Percentiles rank a stretch among this genome's conserved stretches.
Evolutionary conservation across 805 yeast genomes (phyloP).

Genomic region (Saccharomycopsis schoenii): DNA sequence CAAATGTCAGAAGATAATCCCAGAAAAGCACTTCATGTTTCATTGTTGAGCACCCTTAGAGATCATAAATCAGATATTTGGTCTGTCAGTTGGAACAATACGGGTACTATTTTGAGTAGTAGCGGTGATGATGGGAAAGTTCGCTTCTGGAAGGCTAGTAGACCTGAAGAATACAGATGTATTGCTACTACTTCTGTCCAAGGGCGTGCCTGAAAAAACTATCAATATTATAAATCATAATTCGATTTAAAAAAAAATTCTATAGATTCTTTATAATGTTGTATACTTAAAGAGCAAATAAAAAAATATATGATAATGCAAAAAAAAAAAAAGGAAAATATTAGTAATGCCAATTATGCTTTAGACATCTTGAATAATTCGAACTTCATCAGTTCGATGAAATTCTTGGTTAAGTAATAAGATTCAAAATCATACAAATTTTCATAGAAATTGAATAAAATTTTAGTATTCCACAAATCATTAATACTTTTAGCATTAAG

Average conservation of each 20-base stretch:
- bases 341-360: not conserved
- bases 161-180: constrained; percentile 80
- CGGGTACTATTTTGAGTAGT: constrained; percentile 85
- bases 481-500: constrained; percentile 33
- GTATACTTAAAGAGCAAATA: not conserved
- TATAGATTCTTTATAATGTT: not conserved
- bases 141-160: constrained; percentile 84
- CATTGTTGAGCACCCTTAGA: constrained; percentile 46
- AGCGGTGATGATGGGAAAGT: constrained; percentile 95
- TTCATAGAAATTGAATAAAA: constrained; percentile 55
- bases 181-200: constrained; percentile 69
- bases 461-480: constrained; percentile 53
- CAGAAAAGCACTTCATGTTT: constrained; percentile 1
- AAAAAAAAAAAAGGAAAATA: not conserved
- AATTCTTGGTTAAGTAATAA: constrained; percentile 38
- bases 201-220: not conserved
- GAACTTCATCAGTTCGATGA: constrained; percentile 43
- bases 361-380: constrained; percentile 27
- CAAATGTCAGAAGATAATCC: constrained; percentile 2
- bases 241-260: not conserved
- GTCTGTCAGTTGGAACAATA: constrained; percentile 91
- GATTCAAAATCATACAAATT: constrained; percentile 27
- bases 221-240: not conserved
- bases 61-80: constrained; percentile 88
- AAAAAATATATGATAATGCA: not conserved